Conservation (phyloP, 805 yeast species). For the Cyberlindnera euphorbiiphila region DNA sequence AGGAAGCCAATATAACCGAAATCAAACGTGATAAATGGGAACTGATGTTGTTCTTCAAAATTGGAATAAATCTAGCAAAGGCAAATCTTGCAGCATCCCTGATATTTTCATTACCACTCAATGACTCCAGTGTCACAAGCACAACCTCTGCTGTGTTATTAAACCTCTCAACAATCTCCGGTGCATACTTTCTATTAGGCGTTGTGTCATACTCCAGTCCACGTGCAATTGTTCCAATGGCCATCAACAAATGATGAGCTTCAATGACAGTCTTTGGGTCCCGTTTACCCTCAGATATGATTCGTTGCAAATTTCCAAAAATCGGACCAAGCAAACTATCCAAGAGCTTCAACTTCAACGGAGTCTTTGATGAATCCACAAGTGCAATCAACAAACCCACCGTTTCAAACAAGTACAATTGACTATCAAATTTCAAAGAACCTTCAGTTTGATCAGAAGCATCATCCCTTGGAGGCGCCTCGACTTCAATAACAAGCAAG, state of each 20-base stretch:
- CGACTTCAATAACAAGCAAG: constrained; percentile 59
- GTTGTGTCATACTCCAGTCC: constrained; percentile 53
- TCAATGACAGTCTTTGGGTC: constrained; percentile 53
- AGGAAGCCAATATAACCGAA: constrained; percentile 55
- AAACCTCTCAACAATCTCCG: constrained; percentile 45
- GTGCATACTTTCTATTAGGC: constrained; percentile 32
- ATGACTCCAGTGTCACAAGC: constrained; percentile 74
- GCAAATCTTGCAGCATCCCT: constrained; percentile 87
- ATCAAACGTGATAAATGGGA: constrained; percentile 66
- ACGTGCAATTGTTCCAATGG: constrained; percentile 84
- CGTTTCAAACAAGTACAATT: constrained; percentile 80
- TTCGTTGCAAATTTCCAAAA: constrained; percentile 63
- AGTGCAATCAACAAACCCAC: constrained; percentile 70
- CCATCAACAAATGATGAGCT: constrained; percentile 82
- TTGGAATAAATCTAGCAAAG: constrained; percentile 79
- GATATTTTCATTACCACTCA: constrained; percentile 60
- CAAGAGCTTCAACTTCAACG: constrained; percentile 40
- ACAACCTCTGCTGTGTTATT: constrained; percentile 77
- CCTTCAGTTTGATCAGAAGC: constrained; percentile 49
- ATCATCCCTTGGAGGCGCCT: constrained; percentile 44
- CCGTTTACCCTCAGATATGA: constrained; percentile 44
- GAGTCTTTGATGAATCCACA: constrained; percentile 42
- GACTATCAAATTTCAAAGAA: constrained; percentile 65
- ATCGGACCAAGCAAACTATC: constrained; percentile 73
- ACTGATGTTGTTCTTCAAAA: constrained; percentile 51